phyloP scores from a whole-genome alignment of 1,139 yeast genomes.

The Suzukiozyma palmioleophila region DNA sequence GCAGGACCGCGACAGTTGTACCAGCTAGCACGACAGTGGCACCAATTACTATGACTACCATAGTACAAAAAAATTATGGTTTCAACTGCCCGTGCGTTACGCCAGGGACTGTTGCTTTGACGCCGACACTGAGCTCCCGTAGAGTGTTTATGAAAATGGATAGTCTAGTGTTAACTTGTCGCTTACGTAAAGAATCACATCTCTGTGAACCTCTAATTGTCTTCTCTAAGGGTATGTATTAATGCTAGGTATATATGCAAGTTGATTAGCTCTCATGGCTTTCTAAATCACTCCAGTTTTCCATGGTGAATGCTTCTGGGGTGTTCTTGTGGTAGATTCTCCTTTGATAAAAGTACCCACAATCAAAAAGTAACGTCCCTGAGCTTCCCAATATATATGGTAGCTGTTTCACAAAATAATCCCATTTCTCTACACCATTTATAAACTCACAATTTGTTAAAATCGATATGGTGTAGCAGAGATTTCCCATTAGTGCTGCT shows the following conservation, averaged over 20 bases:
- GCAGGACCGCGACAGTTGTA: no score
- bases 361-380: conserved; percentile 80
- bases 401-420: conserved; percentile 62
- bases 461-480: conserved; percentile 76
- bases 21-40: no score
- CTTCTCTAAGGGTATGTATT: neutral
- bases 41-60: no score
- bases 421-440: conserved; percentile 24
- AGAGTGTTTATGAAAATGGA: no score
- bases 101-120: no score
- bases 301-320: conserved; percentile 23
- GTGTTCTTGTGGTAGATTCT: conserved; percentile 30
- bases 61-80: no score
- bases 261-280: neutral
- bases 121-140: no score
- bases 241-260: neutral
- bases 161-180: no score
- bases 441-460: conserved; percentile 46
- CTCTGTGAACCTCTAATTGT: no score
- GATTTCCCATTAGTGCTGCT: conserved; percentile 76
- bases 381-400: conserved; percentile 85
- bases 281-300: conserved; percentile 19
- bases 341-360: conserved; percentile 67
- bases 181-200: no score
- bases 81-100: no score